These are phyloP conservation scores for Botrytis fragariae DNA, from an alignment of 2,329 filamentous ascomycete genomes.

Conservation along the genomic window DNA sequence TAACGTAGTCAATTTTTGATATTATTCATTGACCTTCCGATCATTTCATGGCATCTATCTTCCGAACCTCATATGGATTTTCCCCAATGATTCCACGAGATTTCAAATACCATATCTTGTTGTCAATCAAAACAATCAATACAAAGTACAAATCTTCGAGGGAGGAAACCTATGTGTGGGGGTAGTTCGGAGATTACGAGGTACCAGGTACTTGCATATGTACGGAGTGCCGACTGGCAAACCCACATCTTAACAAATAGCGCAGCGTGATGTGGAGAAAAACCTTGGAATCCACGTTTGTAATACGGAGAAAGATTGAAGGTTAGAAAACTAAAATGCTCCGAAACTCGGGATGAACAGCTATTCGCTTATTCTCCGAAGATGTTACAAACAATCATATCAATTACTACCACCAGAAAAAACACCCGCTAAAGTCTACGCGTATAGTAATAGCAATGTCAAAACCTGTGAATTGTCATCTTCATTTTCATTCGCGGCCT, in stretches of 20 bases:
- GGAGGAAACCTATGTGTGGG: neutral
- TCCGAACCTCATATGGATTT: accelerated
- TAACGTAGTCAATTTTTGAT: neutral
- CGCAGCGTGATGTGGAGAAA: neutral
- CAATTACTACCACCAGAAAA: neutral
- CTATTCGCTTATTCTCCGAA: neutral
- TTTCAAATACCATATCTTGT: neutral
- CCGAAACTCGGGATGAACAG: neutral
- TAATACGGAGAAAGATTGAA: neutral
- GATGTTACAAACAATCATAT: neutral
- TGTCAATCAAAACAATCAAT: neutral
- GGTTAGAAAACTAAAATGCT: neutral
- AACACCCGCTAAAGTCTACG: neutral
- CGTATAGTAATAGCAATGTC: neutral
- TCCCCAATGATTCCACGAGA: neutral
- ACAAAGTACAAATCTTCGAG: neutral
- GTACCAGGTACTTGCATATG: neutral
- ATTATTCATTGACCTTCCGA: neutral
- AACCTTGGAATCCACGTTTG: neutral
- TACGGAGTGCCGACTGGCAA: neutral
- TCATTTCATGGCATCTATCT: neutral
- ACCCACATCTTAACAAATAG: neutral
- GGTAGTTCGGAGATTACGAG: neutral
- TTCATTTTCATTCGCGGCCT: neutral
- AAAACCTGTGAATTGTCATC: neutral